These are phyloP conservation scores for Solanum sitiens DNA, from an alignment of 257 asterid species.

Conservation along the genomic window DNA sequence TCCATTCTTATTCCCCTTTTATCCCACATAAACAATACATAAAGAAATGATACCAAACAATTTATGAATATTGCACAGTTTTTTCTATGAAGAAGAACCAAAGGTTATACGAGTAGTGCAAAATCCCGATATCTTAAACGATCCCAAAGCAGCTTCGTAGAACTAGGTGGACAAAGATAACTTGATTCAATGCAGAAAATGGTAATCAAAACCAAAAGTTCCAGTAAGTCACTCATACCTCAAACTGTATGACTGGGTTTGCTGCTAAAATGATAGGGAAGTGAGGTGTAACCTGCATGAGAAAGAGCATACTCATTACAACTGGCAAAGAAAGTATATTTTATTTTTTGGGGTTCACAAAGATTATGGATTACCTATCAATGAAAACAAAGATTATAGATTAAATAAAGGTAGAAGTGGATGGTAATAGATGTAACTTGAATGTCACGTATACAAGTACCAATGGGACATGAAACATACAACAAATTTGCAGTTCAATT, in stretches of 20 bases:
- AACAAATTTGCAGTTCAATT: not conserved
- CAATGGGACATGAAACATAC: not conserved
- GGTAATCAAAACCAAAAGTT: not conserved
- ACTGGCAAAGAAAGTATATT: not conserved
- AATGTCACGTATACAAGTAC: not conserved
- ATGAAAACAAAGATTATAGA: not conserved
- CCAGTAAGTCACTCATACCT: conserved; percentile 31
- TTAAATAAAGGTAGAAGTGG: not conserved
- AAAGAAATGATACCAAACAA: not conserved
- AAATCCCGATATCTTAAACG: not conserved
- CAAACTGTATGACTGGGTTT: conserved; percentile 73
- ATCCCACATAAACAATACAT: not conserved
- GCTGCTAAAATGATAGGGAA: conserved; percentile 68
- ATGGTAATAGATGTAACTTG: not conserved
- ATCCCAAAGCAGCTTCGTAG: not conserved
- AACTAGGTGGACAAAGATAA: not conserved
- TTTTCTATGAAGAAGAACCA: not conserved
- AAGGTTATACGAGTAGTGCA: not conserved
- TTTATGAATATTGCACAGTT: not conserved
- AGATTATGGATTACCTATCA: not conserved
- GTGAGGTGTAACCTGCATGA: conserved; percentile 78
- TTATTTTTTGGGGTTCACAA: not conserved
- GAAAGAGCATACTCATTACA: conserved; percentile 11
- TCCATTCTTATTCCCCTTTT: not conserved
- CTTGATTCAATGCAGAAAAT: not conserved